phyloP scores from a whole-genome alignment of 441 rosid species.

The Flueggea neowawraea region DNA sequence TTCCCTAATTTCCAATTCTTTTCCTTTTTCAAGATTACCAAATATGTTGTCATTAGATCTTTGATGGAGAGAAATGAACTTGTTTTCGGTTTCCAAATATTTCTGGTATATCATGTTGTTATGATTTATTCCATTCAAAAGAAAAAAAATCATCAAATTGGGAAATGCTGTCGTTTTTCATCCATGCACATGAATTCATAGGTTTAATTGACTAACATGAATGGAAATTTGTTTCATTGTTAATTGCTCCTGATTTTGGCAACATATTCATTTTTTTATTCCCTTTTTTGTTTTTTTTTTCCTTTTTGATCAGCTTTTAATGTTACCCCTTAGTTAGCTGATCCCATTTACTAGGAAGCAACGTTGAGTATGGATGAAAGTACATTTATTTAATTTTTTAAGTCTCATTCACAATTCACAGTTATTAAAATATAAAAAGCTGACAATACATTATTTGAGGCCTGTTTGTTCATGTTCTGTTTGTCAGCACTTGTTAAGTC shows the following conservation, averaged over 20 bases:
- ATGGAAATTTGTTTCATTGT: slow-evolving; percentile 9
- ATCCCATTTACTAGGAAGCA: neutral
- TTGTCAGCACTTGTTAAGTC: too few species aligned
- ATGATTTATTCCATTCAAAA: slow-evolving; percentile 10
- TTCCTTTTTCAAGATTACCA: neutral
- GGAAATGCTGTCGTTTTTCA: slow-evolving; percentile 17
- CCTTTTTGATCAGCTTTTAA: neutral
- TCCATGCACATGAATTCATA: slow-evolving; percentile 6
- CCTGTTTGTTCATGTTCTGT: too few species aligned
- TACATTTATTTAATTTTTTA: neutral
- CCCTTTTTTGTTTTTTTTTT: slow-evolving; percentile 5
- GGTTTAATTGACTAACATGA: slow-evolving; percentile 4
- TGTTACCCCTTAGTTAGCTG: neutral
- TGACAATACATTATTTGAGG: too few species aligned
- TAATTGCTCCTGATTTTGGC: slow-evolving; percentile 8
- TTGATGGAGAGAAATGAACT: slow-evolving; percentile 19
- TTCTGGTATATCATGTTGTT: slow-evolving; percentile 11
- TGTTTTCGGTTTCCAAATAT: slow-evolving; percentile 9
- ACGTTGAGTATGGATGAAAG: slow-evolving; percentile 5
- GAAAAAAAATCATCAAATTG: slow-evolving; percentile 16
- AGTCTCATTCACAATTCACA: too few species aligned
- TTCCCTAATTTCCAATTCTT: neutral
- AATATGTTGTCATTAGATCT: slow-evolving; percentile 24
- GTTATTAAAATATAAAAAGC: too few species aligned
- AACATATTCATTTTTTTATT: slow-evolving; percentile 3